Conservation (phyloP, 345 rosid species). For the Populus simonii region DNA sequence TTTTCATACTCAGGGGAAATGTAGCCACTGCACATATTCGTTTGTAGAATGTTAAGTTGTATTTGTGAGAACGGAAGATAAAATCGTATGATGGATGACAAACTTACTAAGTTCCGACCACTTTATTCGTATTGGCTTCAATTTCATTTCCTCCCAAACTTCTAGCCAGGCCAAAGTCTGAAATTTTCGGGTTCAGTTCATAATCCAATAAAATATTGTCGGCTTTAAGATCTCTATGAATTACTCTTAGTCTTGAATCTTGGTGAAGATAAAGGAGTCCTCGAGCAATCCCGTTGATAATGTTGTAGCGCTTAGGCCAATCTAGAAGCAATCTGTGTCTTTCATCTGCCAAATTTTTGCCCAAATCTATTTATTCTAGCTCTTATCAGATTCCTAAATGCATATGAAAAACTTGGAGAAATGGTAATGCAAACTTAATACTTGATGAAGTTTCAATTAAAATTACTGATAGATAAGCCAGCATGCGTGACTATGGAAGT, state of each 20-base stretch:
- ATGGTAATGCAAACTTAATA: no score
- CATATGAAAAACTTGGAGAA: no score
- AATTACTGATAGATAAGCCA: no score
- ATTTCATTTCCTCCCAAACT: not conserved
- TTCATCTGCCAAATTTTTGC: no score
- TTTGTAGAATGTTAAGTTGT: no score
- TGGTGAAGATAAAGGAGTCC: constrained; percentile 23
- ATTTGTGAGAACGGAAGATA: no score
- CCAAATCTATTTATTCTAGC: no score
- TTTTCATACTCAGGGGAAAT: not conserved
- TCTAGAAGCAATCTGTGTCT: not conserved
- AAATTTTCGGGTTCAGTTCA: not conserved
- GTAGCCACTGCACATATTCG: no score
- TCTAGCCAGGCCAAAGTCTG: not conserved
- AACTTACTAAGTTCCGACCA: not conserved
- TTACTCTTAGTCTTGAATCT: not conserved
- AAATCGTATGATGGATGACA: no score
- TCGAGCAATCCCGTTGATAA: constrained; percentile 14
- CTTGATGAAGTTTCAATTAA: no score
- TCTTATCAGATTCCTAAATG: no score
- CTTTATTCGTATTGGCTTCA: not conserved
- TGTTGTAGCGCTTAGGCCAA: constrained; percentile 11
- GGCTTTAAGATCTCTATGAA: no score
- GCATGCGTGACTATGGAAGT: not conserved
- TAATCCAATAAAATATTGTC: not conserved